Base-by-base conservation (phyloP, 2,329 filamentous ascomycete species). In the Colletotrichum agaves region DNA sequence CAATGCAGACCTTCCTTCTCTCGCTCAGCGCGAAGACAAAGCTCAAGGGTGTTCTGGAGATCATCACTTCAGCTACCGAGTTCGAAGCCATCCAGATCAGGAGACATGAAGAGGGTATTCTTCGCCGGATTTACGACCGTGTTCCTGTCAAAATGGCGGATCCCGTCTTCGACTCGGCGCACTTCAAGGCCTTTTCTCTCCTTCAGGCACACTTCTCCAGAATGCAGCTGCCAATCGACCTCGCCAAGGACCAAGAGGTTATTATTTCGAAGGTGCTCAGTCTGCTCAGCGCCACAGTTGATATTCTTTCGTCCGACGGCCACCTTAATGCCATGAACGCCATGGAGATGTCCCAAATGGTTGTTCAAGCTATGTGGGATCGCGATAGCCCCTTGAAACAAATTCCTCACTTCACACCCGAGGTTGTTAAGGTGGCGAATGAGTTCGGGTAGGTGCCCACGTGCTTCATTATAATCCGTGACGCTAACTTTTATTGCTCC, bases 281-380 rank as follows among this genome's bases (percentile, higher is more conserved):
- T 75, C 87, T 99, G 11, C 87, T 99, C 52, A 97, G 93, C 77
- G 95, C 96, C 21, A 93, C 91, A 74, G 96, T 98, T 21, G 96
- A 99, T 77, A 94, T 99, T 15, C 87, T 99, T 39, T 97, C 94
- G 10, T 98, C 94, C 0, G 94, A 99, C 74, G 96, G 95, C 13
- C 93, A 98, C 74, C 86, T 99, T 70, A 99, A 99, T 76, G 95
- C 96, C 68, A 97, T 98, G 91, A 94, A 91, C 74, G 96, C 96
- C 31, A 99, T 99, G 95, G 96, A 99, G 79, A 93, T 99, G 88
- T 97, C 93, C 12, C 96, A 99, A 77, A 99, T 99, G 96, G 93
- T 97, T 60, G 94, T 99, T 3, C 96, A 99, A 81, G 94, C 92
- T 56, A 97, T 98, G 93, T 99, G 96, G 96, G 95, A 99, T 81